Percentiles rank a stretch among this genome's conserved stretches.
phyloP scores from a whole-genome alignment of 768 basidiomycete species.

The Auricularia heimuer region DNA sequence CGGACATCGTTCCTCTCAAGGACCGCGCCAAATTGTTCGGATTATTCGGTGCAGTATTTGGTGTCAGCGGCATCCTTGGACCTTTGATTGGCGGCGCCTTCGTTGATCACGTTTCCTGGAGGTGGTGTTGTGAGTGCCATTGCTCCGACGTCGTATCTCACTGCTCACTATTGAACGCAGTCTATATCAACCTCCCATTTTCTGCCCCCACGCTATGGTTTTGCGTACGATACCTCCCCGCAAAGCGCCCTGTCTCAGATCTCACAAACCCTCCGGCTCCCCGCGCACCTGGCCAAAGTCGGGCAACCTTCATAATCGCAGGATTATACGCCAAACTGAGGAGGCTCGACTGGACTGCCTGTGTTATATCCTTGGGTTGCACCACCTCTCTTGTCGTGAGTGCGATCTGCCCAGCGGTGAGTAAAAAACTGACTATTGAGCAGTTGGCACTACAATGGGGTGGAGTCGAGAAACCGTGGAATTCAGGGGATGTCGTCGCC shows the following conservation, averaged over 20 bases:
- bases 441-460: constrained; percentile 6
- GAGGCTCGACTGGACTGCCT: neutral
- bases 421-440: no score
- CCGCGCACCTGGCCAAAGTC: neutral
- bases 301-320: neutral
- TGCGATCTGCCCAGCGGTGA: no score
- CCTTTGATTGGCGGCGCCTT: constrained; percentile 28
- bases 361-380: neutral
- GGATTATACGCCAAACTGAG: neutral
- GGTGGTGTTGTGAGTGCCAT: constrained; percentile 17
- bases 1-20: constrained; percentile 3
- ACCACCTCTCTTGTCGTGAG: neutral
- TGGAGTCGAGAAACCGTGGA: constrained; percentile 2
- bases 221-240: constrained; percentile 20
- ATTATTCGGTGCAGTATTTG: constrained; percentile 14
- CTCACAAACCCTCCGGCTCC: neutral
- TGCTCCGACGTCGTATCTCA: no score
- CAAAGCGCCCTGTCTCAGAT: neutral
- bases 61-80: constrained; percentile 24
- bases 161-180: neutral
- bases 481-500: neutral
- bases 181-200: constrained; percentile 24
- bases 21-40: constrained; percentile 4
- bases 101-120: constrained; percentile 24
- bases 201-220: constrained; percentile 20